Conservation (phyloP, 2,329 filamentous ascomycete genomes). For the Phialocephala subalpina region DNA sequence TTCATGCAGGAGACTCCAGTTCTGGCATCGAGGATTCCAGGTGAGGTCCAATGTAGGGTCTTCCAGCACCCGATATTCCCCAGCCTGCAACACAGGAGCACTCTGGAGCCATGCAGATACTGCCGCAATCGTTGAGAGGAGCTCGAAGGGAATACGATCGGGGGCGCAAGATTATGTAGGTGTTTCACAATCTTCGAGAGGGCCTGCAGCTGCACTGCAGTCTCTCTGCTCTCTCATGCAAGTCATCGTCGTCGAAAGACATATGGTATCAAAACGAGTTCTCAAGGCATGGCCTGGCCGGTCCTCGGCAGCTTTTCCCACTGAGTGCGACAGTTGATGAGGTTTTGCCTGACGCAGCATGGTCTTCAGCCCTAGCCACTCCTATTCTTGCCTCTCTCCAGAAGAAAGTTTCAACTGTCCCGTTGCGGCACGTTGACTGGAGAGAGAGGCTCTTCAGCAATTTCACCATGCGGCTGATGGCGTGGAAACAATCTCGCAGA, state of each 20-base stretch:
- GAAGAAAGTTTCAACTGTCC: constrained; percentile 28
- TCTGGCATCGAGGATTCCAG: constrained; percentile 33
- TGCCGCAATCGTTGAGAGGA: constrained; percentile 23
- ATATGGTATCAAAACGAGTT: background rate
- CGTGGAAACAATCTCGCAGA: constrained; percentile 36
- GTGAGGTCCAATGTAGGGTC: constrained; percentile 38
- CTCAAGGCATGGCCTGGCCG: constrained; percentile 7
- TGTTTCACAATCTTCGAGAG: constrained; percentile 34
- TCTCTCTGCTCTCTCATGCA: constrained; percentile 32
- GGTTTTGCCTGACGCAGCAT: background rate
- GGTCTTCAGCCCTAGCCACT: constrained; percentile 37
- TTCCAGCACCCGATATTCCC: constrained; percentile 23
- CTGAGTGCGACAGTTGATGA: background rate
- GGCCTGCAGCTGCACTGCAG: constrained; percentile 27
- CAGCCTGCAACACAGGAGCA: constrained; percentile 35
- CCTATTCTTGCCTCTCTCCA: constrained; percentile 27
- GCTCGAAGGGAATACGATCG: constrained; percentile 23
- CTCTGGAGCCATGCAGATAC: constrained; percentile 26
- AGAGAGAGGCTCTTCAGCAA: constrained; percentile 30
- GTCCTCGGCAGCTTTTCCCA: constrained; percentile 15
- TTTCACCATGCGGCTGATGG: constrained; percentile 37
- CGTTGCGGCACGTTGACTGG: constrained; percentile 33
- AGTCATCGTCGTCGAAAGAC: constrained; percentile 35
- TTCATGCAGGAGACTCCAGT: constrained; percentile 45
- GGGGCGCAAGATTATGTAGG: constrained; percentile 28